Conservation (phyloP, 2,329 filamentous ascomycete genomes). For the Grosmannia serpens region DNA sequence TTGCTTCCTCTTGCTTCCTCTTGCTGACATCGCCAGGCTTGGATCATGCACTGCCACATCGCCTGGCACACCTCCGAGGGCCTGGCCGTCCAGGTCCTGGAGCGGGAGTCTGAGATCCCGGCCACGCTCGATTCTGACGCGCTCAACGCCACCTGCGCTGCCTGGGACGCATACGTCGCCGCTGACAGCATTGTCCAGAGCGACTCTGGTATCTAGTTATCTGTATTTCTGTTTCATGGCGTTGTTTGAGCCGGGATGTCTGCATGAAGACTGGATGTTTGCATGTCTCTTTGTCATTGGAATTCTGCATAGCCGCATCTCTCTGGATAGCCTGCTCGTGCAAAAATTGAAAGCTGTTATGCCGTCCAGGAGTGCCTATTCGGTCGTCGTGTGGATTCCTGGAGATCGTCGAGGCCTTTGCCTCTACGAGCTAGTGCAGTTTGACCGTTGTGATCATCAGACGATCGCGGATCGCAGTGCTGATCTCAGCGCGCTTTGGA, state of each 20-base stretch:
- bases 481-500: no score
- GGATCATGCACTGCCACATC: constrained; percentile 45
- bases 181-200: not conserved
- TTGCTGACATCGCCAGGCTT: constrained; percentile 13
- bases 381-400: no score
- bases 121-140: not conserved
- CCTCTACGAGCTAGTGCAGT: no score
- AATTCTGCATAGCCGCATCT: no score
- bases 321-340: no score
- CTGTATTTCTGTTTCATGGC: not conserved
- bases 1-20: not conserved
- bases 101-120: not conserved
- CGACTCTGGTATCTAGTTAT: constrained; percentile 2
- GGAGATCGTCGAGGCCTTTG: no score
- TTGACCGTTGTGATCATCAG: no score
- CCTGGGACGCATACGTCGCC: not conserved
- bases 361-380: no score
- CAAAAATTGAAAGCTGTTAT: no score
- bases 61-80: constrained; percentile 33
- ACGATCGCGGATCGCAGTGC: no score
- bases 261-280: not conserved
- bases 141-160: not conserved
- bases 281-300: not conserved
- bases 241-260: not conserved
- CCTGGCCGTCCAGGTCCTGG: constrained; percentile 3